Evolutionary conservation across 805 yeast species (phyloP).

Genomic region (Candida qinlingensis): DNA sequence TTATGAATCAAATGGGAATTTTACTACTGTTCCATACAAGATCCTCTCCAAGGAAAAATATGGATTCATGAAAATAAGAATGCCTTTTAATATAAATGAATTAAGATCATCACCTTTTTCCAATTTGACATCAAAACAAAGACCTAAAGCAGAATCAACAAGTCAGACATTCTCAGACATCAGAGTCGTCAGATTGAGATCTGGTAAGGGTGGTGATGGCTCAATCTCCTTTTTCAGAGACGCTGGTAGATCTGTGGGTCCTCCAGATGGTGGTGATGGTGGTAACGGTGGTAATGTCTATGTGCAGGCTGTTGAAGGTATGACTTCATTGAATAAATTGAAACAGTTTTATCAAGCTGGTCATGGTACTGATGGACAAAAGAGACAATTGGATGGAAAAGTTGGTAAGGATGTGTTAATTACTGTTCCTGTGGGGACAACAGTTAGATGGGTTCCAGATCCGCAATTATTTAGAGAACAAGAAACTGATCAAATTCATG

Average conservation of each 20-base stretch:
- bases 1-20: slow-evolving; percentile 2
- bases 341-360: slow-evolving; percentile 65
- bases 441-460: slow-evolving; percentile 78
- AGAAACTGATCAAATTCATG: slow-evolving; percentile 17
- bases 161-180: slow-evolving; percentile 52
- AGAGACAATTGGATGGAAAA: slow-evolving; percentile 81
- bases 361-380: slow-evolving; percentile 66
- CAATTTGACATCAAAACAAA: slow-evolving; percentile 26
- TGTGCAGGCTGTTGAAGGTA: slow-evolving; percentile 70
- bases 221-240: slow-evolving; percentile 81
- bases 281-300: slow-evolving; percentile 89
- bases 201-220: slow-evolving; percentile 92
- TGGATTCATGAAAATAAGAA: slow-evolving; percentile 10
- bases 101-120: slow-evolving; percentile 35
- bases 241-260: slow-evolving; percentile 79
- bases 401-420: slow-evolving; percentile 74
- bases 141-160: slow-evolving; percentile 39
- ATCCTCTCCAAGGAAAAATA: slow-evolving; percentile 1
- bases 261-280: slow-evolving; percentile 99
- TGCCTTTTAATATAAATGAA: slow-evolving; percentile 10
- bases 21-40: slow-evolving; percentile 1
- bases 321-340: slow-evolving; percentile 66
- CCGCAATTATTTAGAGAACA: slow-evolving; percentile 40
- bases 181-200: slow-evolving; percentile 54
- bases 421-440: slow-evolving; percentile 90